phyloP scores from a whole-genome alignment of 2,329 filamentous ascomycete species.

The Fusarium phyllophilum region DNA sequence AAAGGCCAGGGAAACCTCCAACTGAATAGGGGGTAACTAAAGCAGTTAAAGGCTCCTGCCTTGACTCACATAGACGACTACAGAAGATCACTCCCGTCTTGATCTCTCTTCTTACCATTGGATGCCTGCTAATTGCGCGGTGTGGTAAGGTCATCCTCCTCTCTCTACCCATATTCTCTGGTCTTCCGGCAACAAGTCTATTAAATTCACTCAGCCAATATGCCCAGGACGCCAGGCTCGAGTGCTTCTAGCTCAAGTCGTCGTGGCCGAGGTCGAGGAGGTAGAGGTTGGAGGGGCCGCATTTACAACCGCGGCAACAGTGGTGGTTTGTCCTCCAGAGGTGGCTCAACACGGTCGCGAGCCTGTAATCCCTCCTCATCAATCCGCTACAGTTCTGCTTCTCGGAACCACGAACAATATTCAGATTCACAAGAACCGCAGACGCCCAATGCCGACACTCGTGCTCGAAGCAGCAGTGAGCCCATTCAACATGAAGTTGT shows the following conservation, averaged over 20 bases:
- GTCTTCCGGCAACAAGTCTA: not conserved
- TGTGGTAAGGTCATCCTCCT: not conserved
- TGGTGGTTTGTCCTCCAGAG: conserved; percentile 12
- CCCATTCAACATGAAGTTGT: conserved; percentile 66
- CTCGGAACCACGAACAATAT: not conserved
- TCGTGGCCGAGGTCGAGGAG: conserved; percentile 13
- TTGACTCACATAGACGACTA: not conserved
- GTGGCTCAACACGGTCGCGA: not conserved
- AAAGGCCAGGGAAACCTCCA: not conserved
- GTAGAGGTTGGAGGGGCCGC: conserved; percentile 1
- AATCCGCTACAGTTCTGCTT: not conserved
- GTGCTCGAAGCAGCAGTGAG: conserved; percentile 17
- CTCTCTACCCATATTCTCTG: not conserved
- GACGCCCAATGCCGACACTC: not conserved
- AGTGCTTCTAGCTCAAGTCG: conserved; percentile 9
- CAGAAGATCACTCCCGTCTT: not conserved
- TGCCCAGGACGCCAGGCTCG: conserved; percentile 23
- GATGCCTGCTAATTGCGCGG: not conserved
- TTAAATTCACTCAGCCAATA: not conserved
- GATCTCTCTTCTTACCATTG: not conserved
- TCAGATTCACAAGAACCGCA: not conserved
- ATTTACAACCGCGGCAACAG: not conserved
- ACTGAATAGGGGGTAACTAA: not conserved
- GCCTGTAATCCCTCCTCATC: not conserved
- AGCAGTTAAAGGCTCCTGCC: not conserved